Base-by-base conservation (phyloP, 257 asterid genomes). In the Solanum ossicruentum region DNA sequence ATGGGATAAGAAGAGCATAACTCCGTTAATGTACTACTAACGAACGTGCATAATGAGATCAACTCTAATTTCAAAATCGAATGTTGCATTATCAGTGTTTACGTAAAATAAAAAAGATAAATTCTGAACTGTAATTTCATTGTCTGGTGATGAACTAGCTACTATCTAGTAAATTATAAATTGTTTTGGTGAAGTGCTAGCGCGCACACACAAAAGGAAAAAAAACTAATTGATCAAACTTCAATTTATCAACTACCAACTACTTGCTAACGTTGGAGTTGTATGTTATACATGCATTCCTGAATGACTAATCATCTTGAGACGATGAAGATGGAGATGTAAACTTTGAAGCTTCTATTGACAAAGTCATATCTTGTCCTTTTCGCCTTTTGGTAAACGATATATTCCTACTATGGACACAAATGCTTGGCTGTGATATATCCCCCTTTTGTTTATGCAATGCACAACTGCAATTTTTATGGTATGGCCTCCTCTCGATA, bases 401-500 rank as follows among this genome's bases (percentile, higher is more conserved):
- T 32, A 91, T 13, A 49, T 77, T 87, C 86, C 85, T 87, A 63
- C 43, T 61, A 1, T 41, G 73, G 54, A 86, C 80, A 56, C 23
- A 84, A 51, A 73, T 20, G 45, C 75, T 88, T 2, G 88, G 66
- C 32, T 91, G 84, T 23, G 67, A 60, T 60, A 60, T 60, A 60
- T 66, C 28, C 49, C 77, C 87, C 58, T 88, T 87, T 32, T 12
- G 16, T n/a, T 87, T 78, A 71, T 88, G 91, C 89, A 88, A 65
- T 86, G 91, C 92, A 41, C 94, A 91, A 58, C 84, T 77, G 88
- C 92, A 91, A 81, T 90, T 81, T 3, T 51, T 51, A 41, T 89
- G 92, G 63, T 90, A 89, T 4, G 94, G 90, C 28, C 91, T 83
- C 11, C 91, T 72, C 80, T 92, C 90, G 11, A 88, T 84, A 21